Base-by-base conservation (phyloP, 192 early-diverging fungal species). In the Chytriomyces sp. region DNA sequence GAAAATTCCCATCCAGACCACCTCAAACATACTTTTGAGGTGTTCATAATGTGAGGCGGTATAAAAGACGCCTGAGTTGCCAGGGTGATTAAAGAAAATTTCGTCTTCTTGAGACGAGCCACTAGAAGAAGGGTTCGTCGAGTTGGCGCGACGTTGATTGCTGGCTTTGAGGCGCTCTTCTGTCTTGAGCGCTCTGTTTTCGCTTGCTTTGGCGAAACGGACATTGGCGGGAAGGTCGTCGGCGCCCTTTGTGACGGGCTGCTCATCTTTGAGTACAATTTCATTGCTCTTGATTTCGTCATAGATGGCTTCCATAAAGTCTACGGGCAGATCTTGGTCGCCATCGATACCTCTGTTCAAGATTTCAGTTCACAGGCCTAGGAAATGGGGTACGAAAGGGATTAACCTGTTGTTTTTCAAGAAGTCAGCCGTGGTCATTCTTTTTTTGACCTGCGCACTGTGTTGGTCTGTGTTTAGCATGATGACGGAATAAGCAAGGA, bases 401-500 rank as follows among this genome's bases (percentile, higher is more conserved):
- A 17, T 58, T n/a, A 7, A 70, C 52, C 55, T 89, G 79, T 96
- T 96, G 69, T 95, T 96, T 58, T 88, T 88, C 59, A 95, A 74
- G 76, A 96, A 96, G 64, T 93, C 92, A 3, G 78, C 74, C 75
- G 89, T 86, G 0, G 92, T 89, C 95, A 96, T 96, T 12, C 91
- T 87, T 36, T 80, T 80, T 77, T 90, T 91, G 54, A 96, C 92
- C 78, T 93, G 93, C 52, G 85, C 91, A 80, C 93, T 98, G 76
- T 99, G 94, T 81, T 93, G 92, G 86, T 99, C 97, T 0, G 96
- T 98, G 75, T 99, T 99, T 65, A 99, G 83, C 94, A 99, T 94
- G 56, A 99, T 93, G n/a, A 98, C 86, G 0, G 95, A 91, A 64
- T 91, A 99, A 0, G 95, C 82, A 38, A 99, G 83, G 28, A 99